These are phyloP conservation scores for Flaveria ramosissima DNA, from an alignment of 129 eudicot species.

Conservation along the genomic window DNA sequence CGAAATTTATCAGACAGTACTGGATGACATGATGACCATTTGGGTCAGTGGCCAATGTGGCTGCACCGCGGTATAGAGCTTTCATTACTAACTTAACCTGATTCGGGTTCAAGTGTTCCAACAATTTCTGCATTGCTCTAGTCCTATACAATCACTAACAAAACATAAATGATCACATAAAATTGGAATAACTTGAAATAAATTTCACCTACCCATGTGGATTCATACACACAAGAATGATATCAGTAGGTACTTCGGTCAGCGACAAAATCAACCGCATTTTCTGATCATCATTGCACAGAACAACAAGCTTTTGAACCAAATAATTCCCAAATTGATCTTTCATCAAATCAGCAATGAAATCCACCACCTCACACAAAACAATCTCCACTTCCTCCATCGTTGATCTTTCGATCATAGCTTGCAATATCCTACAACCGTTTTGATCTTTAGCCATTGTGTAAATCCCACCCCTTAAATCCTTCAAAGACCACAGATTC, in stretches of 20 bases:
- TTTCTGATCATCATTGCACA: conserved; percentile 66
- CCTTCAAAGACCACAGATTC: conserved; percentile 31
- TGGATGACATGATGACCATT: conserved; percentile 74
- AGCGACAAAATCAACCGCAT: conserved; percentile 44
- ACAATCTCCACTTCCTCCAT: conserved; percentile 49
- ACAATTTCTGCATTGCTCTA: conserved; percentile 50
- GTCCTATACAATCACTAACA: conserved; percentile 43
- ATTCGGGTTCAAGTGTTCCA: conserved; percentile 53
- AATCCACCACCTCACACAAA: conserved; percentile 45
- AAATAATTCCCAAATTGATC: conserved; percentile 61
- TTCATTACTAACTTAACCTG: conserved; percentile 46
- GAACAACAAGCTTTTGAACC: conserved; percentile 52
- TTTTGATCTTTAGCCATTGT: conserved; percentile 51
- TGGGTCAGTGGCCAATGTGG: conserved; percentile 48
- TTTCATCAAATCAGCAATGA: conserved; percentile 51
- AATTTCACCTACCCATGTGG: conserved; percentile 60
- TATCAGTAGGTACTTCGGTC: conserved; percentile 35
- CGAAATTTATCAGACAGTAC: conserved; percentile 50
- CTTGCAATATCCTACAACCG: conserved; percentile 46
- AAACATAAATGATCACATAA: conserved; percentile 10
- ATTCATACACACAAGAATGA: conserved; percentile 51
- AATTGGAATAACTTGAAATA: background rate
- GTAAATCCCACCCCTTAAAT: conserved; percentile 46
- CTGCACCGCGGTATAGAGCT: conserved; percentile 52
- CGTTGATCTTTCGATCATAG: conserved; percentile 39